phyloP scores from a whole-genome alignment of 805 yeast genomes.

The Phaffomyces antillensis region DNA sequence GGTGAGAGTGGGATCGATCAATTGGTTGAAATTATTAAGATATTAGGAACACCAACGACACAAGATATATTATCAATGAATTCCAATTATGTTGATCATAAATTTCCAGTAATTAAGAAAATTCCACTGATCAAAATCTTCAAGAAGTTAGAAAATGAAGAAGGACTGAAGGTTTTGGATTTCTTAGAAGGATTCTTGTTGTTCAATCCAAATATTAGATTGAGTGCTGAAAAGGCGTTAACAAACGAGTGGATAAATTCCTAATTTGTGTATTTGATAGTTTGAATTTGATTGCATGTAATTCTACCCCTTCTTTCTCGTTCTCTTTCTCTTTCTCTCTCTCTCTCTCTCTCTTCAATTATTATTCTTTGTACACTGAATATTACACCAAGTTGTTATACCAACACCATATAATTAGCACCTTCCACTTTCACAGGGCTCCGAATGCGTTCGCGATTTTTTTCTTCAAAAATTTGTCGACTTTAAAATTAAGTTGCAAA shows the following conservation, averaged over 20 bases:
- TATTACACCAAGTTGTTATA: too few species aligned
- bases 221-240: constrained; percentile 49
- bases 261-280: constrained; percentile 25
- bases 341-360: too few species aligned
- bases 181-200: constrained; percentile 51
- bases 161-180: constrained; percentile 41
- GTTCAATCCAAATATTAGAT: constrained; percentile 62
- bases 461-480: too few species aligned
- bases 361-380: too few species aligned
- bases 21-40: constrained; percentile 91
- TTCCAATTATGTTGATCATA: constrained; percentile 95
- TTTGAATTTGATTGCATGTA: neutral
- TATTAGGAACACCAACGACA: constrained; percentile 89
- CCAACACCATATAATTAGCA: too few species aligned
- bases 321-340: too few species aligned
- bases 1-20: constrained; percentile 98
- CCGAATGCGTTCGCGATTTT: too few species aligned
- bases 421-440: too few species aligned
- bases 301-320: too few species aligned
- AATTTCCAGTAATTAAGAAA: constrained; percentile 82
- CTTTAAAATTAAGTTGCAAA: too few species aligned
- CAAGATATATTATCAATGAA: constrained; percentile 93
- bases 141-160: constrained; percentile 37
- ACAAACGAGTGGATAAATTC: constrained; percentile 50
- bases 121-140: constrained; percentile 65